Conservation (phyloP, 1,284 basidiomycete species). For the Ustilago curta region DNA sequence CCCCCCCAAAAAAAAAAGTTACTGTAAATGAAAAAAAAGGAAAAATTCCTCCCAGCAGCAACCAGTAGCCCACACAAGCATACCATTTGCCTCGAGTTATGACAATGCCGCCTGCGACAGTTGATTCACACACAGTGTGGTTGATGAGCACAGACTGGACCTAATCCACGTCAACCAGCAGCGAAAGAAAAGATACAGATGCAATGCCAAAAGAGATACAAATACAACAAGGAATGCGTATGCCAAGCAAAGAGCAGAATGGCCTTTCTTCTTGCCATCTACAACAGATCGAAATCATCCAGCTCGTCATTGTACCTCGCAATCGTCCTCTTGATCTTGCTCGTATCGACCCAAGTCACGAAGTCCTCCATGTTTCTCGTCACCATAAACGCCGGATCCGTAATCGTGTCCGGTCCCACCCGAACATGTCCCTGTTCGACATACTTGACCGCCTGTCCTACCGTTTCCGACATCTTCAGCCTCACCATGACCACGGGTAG, state of each 20-base stretch:
- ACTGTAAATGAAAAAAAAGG: not conserved
- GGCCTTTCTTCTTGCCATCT: not conserved
- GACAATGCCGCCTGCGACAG: not conserved
- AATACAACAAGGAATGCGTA: not conserved
- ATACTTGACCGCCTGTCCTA: constrained; percentile 95
- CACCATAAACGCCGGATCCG: constrained; percentile 95
- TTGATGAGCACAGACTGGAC: not conserved
- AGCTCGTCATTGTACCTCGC: constrained; percentile 94
- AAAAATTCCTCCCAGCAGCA: too few relatives aligned
- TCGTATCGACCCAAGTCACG: constrained; percentile 99
- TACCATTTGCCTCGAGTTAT: not conserved
- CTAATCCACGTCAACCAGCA: not conserved
- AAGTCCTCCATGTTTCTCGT: constrained; percentile 97
- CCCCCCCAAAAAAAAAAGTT: not conserved
- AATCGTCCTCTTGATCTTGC: constrained; percentile 94
- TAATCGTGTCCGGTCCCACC: constrained; percentile 94
- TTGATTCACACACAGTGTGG: not conserved
- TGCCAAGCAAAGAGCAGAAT: not conserved
- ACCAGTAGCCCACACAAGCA: too few relatives aligned
- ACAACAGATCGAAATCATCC: constrained; percentile 68
- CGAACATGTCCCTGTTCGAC: constrained; percentile 98
- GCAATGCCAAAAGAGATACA: constrained; percentile 5
- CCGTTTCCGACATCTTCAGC: constrained; percentile 94
- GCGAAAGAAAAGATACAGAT: not conserved
- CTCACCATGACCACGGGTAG: constrained; percentile 93